Evolutionary conservation across 2,329 filamentous ascomycete genomes (phyloP), one percentile per base, ranked within the genome.

Genomic region (Verticillium longisporum): DNA sequence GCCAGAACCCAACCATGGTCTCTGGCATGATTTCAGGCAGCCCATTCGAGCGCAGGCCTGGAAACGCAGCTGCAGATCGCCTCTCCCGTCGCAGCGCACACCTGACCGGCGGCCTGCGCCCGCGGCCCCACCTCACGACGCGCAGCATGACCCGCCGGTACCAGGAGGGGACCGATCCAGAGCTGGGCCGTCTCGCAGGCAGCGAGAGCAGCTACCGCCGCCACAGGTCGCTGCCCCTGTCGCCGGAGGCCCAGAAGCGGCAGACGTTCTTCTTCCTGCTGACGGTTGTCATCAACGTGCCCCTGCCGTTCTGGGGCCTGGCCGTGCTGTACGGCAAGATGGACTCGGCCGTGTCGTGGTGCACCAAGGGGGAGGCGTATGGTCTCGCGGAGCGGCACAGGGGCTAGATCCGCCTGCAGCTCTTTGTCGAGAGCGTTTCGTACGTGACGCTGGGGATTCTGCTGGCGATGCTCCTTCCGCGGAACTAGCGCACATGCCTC

Each of bases 241-340:
- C 69, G 1, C 65, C 67, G 3, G 62, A 68, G 10, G 68, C 69
- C 4, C 67, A 74, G 14, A 63, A 64, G 15, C 71, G 70, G 13
- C 75, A 76, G 18, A 68, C 66, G 3, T 60, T 62, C 0, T 75
- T 77, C 58, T 83, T 81, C 64, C 65, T 70, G 9, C 54, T 68
- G 13, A 74, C 81, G 63, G 66, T 76, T 54, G 34, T 70, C 0
- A 56, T 80, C 53, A 77, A 76, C 18, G 60, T 78, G 1, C 50
- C 71, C 6, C 73, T 84, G n/a, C 82, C 82, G 0, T 78, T 83
- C 56, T 68, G 80, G 10, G 76, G 79, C 0, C 61, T 80, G 0
- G 66, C 83, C 7, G 77, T 78, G 1, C 72, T 81, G 32, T 71
- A 67, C 10, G 79, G 80, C 11, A 73, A 70, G 13, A 78, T 83